Base-by-base conservation (phyloP, 345 rosid species). In the Citrus reticulata region DNA sequence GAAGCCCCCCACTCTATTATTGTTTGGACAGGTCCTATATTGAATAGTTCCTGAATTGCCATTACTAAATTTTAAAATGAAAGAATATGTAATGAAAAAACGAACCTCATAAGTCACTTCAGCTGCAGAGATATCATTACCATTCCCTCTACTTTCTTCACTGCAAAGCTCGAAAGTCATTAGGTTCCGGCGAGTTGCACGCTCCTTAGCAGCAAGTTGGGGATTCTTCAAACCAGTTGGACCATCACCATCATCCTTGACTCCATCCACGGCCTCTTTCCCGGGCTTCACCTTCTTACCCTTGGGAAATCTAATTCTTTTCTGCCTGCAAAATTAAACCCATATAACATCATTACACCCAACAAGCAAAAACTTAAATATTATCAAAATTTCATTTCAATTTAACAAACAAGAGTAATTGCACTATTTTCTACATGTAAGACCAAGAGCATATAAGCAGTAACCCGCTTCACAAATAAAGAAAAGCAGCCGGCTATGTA, bases 251-350 rank as follows among this genome's bases (percentile, higher is more conserved):
- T 74, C 93, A 78, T 79, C 81, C 76, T 63, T 74, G 10, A 29
- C 27, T 46, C n/a, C 46, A 29, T 35, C 76, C 46, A 75, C 66
- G 16, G 20, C 72, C 73, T 79, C 90, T 39, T 90, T 90, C 17
- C 86, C 97, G 16, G 90, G 77, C 88, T 90, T 97, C 69, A 87
- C 77, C 83, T 97, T 97, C 89, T 88, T 97, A 25, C 98, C 98
- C 82, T 92, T 97, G 2, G 99, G 99, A 87, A 94, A 97, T 71
- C 98, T 85, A 58, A 90, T 88, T 75, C 88, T 91, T 88, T 93
- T 97, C 83, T 89, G 90, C 86, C 99, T 95, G 76, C 14, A 82
- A 81, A 75, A 75, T 79, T 46, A 66, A 66, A 79, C 34, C 63
- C 57, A 80, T 24, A 46, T 19, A 64, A 2, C 55, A 46, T 62